Evolutionary conservation across 306 rosid species (phyloP), one percentile per base, ranked within the genome.

Genomic region (Inga oerstediana): DNA sequence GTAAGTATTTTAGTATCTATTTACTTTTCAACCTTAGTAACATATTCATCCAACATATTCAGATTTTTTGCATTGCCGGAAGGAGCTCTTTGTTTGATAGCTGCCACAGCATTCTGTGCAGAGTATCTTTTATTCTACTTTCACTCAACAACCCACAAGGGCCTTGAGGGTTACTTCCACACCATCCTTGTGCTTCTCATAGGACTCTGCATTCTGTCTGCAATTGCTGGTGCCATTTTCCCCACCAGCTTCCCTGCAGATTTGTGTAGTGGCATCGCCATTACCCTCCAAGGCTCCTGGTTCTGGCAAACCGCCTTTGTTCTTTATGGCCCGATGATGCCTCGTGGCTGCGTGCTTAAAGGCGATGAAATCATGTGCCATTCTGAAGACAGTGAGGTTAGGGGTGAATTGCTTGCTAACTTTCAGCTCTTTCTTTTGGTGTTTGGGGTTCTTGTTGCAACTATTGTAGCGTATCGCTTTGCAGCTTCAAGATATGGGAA

Each of bases 251-350:
- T 94, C 83, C 92, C 98, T 0, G 87, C 88, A 68, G 98, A 94
- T 71, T 73, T 97, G 74, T 86, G 93, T 30, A 82, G 81, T 15
- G 97, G 99, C 79, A 87, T 94, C 12, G 97, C 94, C 41, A 78
- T 97, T 15, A 84, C 98, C 59, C 94, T 97, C n/a, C 99, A 97
- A 80, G 99, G 99, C 64, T 83, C 94, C 19, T 97, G 99, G 98
- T 97, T 97, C 90, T 97, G 94, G 86, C 99, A 94, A 83, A 94
- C 99, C 11, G 98, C 99, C 6, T 91, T 97, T 90, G 94, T 97
- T 82, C 94, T 97, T 10, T 97, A 94, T 34, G 98, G 99, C 72
- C 93, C 98, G 46, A 88, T 94, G 98, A 78, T 97, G 86, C 99
- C 98, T n/a, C 86, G 88, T 35, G 99, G 99, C 61, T 97, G 99